Percentiles rank a stretch among this genome's conserved stretches.
Evolutionary conservation across 2,329 filamentous ascomycete species (phyloP).

Genomic region (Beauveria bassiana): DNA sequence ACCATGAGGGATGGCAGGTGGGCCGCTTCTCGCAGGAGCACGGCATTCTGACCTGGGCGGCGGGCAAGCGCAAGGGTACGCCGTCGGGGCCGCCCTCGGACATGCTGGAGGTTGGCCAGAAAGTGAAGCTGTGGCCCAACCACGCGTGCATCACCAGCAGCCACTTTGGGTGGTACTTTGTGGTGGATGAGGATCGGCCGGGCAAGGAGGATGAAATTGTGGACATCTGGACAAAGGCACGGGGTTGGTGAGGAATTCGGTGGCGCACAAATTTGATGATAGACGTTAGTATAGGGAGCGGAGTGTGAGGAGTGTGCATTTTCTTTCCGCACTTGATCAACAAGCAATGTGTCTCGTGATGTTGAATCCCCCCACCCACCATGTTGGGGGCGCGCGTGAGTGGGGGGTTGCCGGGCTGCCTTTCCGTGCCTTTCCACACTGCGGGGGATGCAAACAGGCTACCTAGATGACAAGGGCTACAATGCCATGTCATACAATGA

Average conservation of each 20-base stretch:
- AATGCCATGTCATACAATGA: too few species aligned
- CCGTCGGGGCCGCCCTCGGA: slow-evolving; percentile 12
- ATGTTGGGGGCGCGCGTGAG: too few species aligned
- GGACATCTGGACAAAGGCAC: slow-evolving; percentile 56
- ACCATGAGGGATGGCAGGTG: slow-evolving; percentile 56
- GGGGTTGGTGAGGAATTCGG: slow-evolving; percentile 18
- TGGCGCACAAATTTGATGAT: neutral
- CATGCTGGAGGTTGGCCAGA: slow-evolving; percentile 52
- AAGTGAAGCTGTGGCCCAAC: slow-evolving; percentile 68
- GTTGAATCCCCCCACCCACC: too few species aligned
- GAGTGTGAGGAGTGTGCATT: too few species aligned
- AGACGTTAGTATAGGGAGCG: neutral
- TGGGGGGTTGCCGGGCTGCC: too few species aligned
- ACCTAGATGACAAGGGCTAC: neutral
- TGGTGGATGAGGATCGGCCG: slow-evolving; percentile 56
- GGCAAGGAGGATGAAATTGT: slow-evolving; percentile 52
- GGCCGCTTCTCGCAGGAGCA: slow-evolving; percentile 71
- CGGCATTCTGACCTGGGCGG: slow-evolving; percentile 56
- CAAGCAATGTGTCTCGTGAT: too few species aligned
- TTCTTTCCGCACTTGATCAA: too few species aligned
- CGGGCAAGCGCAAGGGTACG: slow-evolving; percentile 23
- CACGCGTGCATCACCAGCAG: slow-evolving; percentile 72
- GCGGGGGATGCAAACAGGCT: too few species aligned
- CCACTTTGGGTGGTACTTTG: slow-evolving; percentile 63
- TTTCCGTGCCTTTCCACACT: too few species aligned